A percentile compares a stretch with the other conserved stretches of the same genome.
These are phyloP conservation scores for Lentinula lateritia DNA, from an alignment of 768 basidiomycete genomes.

Conservation along the genomic window DNA sequence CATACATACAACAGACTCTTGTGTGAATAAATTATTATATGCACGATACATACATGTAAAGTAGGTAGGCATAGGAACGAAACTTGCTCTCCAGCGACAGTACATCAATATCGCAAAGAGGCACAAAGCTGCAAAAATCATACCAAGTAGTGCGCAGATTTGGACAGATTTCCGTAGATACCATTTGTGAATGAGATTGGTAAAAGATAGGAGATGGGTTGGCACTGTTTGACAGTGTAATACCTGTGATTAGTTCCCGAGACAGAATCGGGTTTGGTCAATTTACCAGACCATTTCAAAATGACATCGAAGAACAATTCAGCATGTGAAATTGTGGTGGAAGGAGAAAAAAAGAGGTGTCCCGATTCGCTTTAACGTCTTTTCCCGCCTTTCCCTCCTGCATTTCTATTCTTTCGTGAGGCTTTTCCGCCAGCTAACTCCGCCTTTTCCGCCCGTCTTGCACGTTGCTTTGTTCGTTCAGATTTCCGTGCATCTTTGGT, in stretches of 20 bases:
- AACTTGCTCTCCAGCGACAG: no score
- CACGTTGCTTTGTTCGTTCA: constrained; percentile 58
- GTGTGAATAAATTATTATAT: no score
- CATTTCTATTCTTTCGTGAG: constrained; percentile 29
- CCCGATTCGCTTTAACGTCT: background rate
- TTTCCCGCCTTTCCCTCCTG: constrained; percentile 10
- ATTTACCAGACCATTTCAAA: background rate
- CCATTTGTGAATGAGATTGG: background rate
- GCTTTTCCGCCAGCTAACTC: constrained; percentile 64
- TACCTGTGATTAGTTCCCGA: background rate
- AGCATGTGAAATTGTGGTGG: background rate
- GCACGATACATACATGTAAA: no score
- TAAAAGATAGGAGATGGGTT: background rate
- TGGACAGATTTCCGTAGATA: no score
- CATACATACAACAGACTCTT: no score
- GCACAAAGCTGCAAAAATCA: no score
- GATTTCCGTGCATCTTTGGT: constrained; percentile 60
- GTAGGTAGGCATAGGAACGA: no score
- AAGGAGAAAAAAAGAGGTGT: background rate
- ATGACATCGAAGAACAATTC: background rate
- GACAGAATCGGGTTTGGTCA: background rate
- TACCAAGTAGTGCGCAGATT: no score
- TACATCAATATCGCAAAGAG: no score
- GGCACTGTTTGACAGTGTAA: background rate
- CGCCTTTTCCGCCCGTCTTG: constrained; percentile 65